Conservation (phyloP, 2,329 filamentous ascomycete species). For the Myriosclerotinia duriaeana region DNA sequence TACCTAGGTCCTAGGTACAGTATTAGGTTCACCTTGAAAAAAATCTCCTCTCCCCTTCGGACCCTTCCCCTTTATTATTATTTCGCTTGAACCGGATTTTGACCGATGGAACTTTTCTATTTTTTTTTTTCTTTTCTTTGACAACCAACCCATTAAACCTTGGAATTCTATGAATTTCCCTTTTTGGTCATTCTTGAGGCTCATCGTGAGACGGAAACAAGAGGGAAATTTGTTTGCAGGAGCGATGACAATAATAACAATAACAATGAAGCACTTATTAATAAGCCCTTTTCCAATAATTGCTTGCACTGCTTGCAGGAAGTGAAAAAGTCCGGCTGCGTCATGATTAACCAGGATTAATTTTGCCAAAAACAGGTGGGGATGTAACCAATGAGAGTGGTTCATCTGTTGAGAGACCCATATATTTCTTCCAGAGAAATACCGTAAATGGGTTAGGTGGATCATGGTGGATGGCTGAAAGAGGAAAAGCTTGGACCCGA, state of each 20-base stretch:
- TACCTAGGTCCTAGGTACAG: no score
- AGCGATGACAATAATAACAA: not conserved
- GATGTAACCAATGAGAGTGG: not conserved
- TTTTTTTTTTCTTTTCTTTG: not conserved
- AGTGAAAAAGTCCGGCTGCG: conserved; percentile 4
- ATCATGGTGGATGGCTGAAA: rapidly evolving
- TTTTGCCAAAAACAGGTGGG: not conserved
- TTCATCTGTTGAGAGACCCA: not conserved
- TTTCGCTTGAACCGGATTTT: not conserved
- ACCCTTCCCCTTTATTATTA: no score
- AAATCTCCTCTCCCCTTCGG: not conserved
- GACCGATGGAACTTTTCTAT: no score
- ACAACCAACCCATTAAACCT: not conserved
- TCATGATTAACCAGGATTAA: not conserved
- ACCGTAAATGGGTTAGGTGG: not conserved
- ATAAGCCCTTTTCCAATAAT: no score
- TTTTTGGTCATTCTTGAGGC: not conserved
- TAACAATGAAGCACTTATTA: no score
- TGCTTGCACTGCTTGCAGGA: no score
- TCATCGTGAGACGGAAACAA: not conserved
- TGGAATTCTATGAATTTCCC: not conserved
- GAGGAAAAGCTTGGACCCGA: conserved; percentile 13
- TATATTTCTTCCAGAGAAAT: not conserved
- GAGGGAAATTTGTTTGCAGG: not conserved
- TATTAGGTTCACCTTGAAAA: no score